Evolutionary conservation across 164 flowering plant species (phyloP).

Genomic region (Brasenia schreberi): DNA sequence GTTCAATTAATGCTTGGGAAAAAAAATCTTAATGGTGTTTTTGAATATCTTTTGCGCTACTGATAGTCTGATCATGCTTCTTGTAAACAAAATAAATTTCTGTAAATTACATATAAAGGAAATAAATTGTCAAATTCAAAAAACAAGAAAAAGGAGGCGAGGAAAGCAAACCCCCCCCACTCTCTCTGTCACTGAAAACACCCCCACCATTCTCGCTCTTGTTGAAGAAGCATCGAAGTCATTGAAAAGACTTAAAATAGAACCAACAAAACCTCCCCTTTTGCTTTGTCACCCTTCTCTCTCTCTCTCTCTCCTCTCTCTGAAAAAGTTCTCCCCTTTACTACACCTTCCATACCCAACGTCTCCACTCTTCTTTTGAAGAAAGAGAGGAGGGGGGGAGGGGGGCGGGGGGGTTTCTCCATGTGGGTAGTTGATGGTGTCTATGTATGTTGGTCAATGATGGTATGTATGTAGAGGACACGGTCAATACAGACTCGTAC

Average conservation of each 20-base stretch:
- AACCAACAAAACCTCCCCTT: not conserved
- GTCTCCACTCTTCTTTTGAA: not conserved
- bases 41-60: too few relatives aligned
- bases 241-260: not conserved
- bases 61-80: too few relatives aligned
- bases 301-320: not conserved
- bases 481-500: not conserved
- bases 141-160: too few relatives aligned
- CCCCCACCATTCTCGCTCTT: not conserved
- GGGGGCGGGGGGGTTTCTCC: not conserved
- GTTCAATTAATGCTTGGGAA: not conserved
- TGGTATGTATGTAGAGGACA: not conserved
- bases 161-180: not conserved
- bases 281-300: not conserved
- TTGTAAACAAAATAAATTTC: too few relatives aligned
- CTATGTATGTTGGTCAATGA: too few relatives aligned
- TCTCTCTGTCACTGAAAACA: not conserved
- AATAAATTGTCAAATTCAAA: too few relatives aligned
- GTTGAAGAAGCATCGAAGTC: not conserved
- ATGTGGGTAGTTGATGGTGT: not conserved
- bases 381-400: not conserved
- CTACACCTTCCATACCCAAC: not conserved
- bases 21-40: not conserved
- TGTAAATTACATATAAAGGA: too few relatives aligned
- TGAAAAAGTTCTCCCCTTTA: not conserved